Base-by-base conservation (phyloP, 306 rosid genomes). In the Lathyrus oleraceus region DNA sequence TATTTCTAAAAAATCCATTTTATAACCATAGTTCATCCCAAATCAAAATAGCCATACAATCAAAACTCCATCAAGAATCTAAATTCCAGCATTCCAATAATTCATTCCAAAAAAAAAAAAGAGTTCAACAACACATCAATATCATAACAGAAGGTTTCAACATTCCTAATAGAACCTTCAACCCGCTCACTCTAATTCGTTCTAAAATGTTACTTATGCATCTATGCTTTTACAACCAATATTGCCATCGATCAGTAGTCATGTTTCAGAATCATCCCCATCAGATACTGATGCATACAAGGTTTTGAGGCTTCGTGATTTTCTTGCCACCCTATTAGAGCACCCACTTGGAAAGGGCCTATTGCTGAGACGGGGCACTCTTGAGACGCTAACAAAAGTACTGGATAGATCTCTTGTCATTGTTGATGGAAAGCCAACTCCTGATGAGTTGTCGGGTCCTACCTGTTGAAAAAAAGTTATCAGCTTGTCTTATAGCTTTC, bases 291-390 rank as follows among this genome's bases (percentile, higher is more conserved):
- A 89, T 84, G 78, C 81, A 60, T 91, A 81, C 84, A 91, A 88
- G 90, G 84, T 94, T 71, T 87, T 44, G 87, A 88, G 90, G 82
- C 95, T 85, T 73, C 89, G 90, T 72, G 97, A 94, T 73, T 94
- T 94, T 88, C 86, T 94, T 84, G 89, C 88, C 48, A 85, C 89
- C 78, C 80, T 94, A 74, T 78, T 85, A 82, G 97, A 89, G 91
- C 97, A 94, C 85, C 96, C 99, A 21, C 85, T 72, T 73, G 89
- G 88, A 82, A 87, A 94, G 99, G 84, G 69, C 49, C 80, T 91
- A 57, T 81, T 91, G 66, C 69, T 89, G 70, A 89, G 79, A 69
- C 92, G 83, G 76, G 89, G 86, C 11, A 64, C 70, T 63, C 69
- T 87, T 76, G 86, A 67, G 84, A 70, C 88, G 81, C 74, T 94